phyloP scores from a whole-genome alignment of 1,139 yeast species.

The Diutina rugosa region DNA sequence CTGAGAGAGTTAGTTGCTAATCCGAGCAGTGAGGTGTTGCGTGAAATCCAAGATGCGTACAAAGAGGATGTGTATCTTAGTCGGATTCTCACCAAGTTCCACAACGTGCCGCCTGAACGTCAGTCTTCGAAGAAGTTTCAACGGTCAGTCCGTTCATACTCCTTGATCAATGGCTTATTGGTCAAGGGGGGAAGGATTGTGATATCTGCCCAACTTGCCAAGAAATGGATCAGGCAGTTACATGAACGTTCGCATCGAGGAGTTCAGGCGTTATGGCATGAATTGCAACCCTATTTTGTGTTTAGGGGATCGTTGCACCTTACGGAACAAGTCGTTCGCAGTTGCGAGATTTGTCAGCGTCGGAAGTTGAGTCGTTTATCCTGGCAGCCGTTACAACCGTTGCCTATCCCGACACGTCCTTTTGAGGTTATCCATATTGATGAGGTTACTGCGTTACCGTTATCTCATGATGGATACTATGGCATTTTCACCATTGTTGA shows the following conservation, averaged over 20 bases:
- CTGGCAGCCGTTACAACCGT: not conserved
- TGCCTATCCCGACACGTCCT: not conserved
- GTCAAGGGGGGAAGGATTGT: not conserved
- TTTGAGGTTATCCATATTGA: not conserved
- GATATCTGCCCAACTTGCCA: not conserved
- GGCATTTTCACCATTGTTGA: not conserved
- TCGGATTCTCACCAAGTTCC: not conserved
- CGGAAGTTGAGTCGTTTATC: not conserved
- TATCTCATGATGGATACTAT: not conserved
- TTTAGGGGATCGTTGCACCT: not conserved
- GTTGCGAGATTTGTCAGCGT: not conserved
- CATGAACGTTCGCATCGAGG: not conserved
- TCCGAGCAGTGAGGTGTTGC: not conserved
- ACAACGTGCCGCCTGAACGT: not conserved
- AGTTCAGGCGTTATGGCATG: not conserved
- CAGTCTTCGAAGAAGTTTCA: not conserved
- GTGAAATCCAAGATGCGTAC: not conserved
- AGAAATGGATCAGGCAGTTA: not conserved
- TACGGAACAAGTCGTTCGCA: not conserved
- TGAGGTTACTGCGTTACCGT: not conserved
- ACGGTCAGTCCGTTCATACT: not conserved
- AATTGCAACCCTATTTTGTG: not conserved
- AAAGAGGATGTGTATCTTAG: not conserved
- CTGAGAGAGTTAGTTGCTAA: no score
- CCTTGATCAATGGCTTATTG: not conserved